phyloP scores from a whole-genome alignment of 202 grass and related monocot species.

The Schoenoplectus tabernaemontani region DNA sequence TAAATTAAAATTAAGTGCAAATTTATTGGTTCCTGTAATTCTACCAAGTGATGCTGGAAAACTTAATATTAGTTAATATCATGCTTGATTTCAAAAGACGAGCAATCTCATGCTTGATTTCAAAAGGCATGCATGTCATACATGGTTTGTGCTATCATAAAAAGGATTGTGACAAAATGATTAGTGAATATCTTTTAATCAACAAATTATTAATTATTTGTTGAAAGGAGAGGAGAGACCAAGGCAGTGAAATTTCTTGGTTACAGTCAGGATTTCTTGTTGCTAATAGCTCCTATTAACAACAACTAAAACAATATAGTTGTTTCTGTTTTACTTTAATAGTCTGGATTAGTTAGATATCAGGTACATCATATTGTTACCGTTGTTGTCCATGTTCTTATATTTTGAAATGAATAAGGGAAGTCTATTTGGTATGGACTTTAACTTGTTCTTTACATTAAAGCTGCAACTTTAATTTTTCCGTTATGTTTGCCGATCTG shows the following conservation, averaged over 20 bases:
- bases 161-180: background rate
- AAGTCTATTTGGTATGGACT: background rate
- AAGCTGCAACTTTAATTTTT: background rate
- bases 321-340: background rate
- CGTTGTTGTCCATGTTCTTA: background rate
- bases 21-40: background rate
- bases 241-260: background rate
- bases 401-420: background rate
- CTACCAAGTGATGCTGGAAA: background rate
- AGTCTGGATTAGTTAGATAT: background rate
- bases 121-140: background rate
- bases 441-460: background rate
- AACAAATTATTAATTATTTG: background rate
- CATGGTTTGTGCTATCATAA: background rate
- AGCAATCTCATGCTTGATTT: background rate
- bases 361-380: background rate
- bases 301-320: background rate
- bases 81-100: background rate
- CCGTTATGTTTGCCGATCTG: background rate
- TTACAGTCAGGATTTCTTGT: background rate
- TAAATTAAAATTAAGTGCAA: background rate
- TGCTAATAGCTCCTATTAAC: background rate
- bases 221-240: background rate
- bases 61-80: background rate
- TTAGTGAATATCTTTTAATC: background rate